Percentiles rank a stretch among this genome's conserved stretches.
These are phyloP conservation scores for Rhodotorula sp. DNA, from an alignment of 1,284 basidiomycete genomes.

Conservation along the genomic window DNA sequence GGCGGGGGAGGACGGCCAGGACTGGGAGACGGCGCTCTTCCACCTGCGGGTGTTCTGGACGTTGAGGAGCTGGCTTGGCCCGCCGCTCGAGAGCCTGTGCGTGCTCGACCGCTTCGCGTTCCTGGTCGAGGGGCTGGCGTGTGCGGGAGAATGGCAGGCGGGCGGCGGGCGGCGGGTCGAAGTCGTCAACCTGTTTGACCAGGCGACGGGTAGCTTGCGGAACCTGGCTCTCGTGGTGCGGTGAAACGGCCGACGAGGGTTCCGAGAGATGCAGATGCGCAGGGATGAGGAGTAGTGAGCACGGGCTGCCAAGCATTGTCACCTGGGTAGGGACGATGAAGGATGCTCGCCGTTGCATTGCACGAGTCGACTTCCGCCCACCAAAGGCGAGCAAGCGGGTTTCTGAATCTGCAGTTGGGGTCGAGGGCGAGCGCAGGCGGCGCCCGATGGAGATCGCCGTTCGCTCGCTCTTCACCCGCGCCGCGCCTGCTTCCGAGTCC, in stretches of 20 bases:
- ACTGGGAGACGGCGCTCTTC: constrained; percentile 26
- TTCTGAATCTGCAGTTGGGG: no score
- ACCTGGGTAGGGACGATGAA: no score
- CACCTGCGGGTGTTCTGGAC: constrained; percentile 38
- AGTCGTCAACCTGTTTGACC: constrained; percentile 40
- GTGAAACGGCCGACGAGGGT: neutral
- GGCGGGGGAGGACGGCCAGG: neutral
- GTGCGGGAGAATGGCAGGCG: neutral
- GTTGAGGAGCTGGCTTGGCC: constrained; percentile 30
- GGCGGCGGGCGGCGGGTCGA: constrained; percentile 19
- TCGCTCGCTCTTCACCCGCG: no score
- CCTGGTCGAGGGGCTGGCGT: constrained; percentile 22
- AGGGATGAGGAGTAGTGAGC: no score
- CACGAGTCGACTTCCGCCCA: no score
- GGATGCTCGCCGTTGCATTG: no score
- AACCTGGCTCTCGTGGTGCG: constrained; percentile 40
- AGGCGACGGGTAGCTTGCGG: constrained; percentile 33
- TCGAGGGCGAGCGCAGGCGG: no score
- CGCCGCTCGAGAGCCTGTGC: constrained; percentile 30
- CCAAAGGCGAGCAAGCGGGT: no score
- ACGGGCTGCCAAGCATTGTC: no score
- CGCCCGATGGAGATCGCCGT: no score
- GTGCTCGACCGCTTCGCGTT: constrained; percentile 34
- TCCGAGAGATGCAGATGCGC: no score
- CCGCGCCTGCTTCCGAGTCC: no score